Conservation (phyloP, 306 rosid species). For the Calophaca sinica region DNA sequence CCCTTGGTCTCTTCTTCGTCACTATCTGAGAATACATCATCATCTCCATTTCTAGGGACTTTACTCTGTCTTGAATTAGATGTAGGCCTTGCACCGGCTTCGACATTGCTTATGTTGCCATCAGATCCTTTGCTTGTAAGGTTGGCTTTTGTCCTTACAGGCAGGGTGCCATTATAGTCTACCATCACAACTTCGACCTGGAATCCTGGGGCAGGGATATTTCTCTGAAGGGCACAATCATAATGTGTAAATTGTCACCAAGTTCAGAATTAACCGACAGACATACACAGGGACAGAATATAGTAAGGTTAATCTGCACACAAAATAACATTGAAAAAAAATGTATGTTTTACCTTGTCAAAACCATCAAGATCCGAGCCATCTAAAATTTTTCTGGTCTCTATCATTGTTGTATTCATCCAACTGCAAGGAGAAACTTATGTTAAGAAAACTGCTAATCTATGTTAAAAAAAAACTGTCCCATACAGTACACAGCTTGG, state of each 20-base stretch:
- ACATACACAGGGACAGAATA: conserved; percentile 3
- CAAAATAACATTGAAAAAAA: conserved; percentile 25
- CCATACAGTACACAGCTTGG: no score
- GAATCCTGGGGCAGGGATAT: conserved; percentile 86
- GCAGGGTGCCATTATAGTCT: conserved; percentile 69
- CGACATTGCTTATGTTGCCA: conserved; percentile 43
- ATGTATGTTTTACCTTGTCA: conserved; percentile 67
- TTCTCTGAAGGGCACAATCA: conserved; percentile 67
- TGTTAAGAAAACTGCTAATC: conserved; percentile 37
- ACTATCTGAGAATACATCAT: conserved; percentile 88
- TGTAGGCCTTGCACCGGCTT: conserved; percentile 4
- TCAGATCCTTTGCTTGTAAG: conserved; percentile 59
- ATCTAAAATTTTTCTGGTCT: conserved; percentile 64
- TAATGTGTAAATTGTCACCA: conserved; percentile 35
- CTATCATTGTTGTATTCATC: conserved; percentile 83
- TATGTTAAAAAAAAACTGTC: not conserved
- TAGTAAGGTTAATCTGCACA: not conserved
- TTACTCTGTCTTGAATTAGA: conserved; percentile 51
- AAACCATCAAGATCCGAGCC: conserved; percentile 85
- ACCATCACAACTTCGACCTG: conserved; percentile 87
- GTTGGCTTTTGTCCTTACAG: conserved; percentile 52
- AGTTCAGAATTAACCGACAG: conserved; percentile 15
- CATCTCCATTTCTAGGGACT: conserved; percentile 58
- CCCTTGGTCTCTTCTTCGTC: conserved; percentile 70
- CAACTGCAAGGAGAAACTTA: conserved; percentile 63